These are phyloP conservation scores for Colletotrichum australisinense DNA, from an alignment of 2,329 filamentous ascomycete genomes.

Conservation along the genomic window DNA sequence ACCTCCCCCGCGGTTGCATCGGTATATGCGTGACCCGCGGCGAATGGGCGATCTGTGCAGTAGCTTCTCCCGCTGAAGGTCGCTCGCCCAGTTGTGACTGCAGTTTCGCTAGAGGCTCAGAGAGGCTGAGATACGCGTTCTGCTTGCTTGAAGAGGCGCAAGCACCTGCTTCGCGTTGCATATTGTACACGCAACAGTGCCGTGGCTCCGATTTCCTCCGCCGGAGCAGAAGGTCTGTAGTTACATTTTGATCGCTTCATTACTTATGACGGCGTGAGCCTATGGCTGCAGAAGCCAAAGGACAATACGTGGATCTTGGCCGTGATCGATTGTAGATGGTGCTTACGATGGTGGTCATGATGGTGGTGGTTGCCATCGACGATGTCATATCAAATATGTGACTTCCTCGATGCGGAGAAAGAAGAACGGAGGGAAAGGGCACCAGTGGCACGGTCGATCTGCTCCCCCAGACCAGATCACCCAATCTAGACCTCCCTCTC, in stretches of 20 bases:
- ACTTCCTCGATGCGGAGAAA: constrained; percentile 11
- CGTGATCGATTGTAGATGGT: background rate
- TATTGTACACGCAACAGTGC: background rate
- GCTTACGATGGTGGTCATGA: background rate
- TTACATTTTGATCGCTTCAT: background rate
- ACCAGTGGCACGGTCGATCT: constrained; percentile 21
- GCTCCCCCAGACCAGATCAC: background rate
- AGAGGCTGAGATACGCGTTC: background rate
- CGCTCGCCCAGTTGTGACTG: background rate
- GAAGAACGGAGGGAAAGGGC: background rate
- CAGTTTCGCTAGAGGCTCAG: background rate
- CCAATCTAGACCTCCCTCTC: background rate
- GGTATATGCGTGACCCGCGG: constrained; percentile 21
- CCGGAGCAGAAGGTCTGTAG: background rate
- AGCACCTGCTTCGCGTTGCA: background rate
- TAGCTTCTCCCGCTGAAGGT: constrained; percentile 8
- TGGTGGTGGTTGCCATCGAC: background rate
- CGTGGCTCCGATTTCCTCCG: background rate
- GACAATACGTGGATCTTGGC: background rate
- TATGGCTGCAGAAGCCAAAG: background rate
- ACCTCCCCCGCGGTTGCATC: constrained; percentile 15
- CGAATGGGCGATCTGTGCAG: constrained; percentile 29
- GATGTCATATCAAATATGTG: constrained; percentile 13
- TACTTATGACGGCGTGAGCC: background rate
- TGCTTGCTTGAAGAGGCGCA: background rate